These are phyloP conservation scores for Ophiostoma himal-ulmi DNA, from an alignment of 2,329 filamentous ascomycete species.

Conservation along the genomic window DNA sequence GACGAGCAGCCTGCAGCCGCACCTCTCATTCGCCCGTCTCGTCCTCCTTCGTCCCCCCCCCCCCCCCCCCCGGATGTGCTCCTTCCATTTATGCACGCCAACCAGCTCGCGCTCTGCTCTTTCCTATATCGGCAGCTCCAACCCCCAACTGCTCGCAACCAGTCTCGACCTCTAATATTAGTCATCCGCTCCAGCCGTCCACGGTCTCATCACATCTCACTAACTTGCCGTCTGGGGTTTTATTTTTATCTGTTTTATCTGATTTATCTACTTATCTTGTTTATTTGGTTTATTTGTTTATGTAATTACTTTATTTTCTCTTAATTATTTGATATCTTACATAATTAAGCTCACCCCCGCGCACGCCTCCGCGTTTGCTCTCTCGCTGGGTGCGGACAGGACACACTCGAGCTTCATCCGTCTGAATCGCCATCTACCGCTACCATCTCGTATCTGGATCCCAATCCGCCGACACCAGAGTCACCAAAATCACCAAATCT, in stretches of 20 bases:
- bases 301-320: not conserved
- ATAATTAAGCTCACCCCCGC: not conserved
- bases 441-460: not conserved
- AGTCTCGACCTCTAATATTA: not conserved
- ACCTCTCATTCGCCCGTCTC: not conserved
- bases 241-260: not conserved
- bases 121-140: constrained; percentile 5
- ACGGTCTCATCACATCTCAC: not conserved
- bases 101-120: not conserved
- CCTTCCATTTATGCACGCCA: not conserved
- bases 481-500: not conserved
- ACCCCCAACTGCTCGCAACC: not conserved
- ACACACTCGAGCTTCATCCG: not conserved
- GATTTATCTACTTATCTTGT: too few relatives aligned
- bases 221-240: not conserved
- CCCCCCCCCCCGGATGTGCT: not conserved
- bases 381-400: not conserved
- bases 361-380: not conserved
- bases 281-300: too few relatives aligned
- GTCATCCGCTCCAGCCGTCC: not conserved
- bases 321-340: not conserved
- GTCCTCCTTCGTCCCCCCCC: not conserved
- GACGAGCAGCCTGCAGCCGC: not conserved
- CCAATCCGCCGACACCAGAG: not conserved
- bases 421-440: not conserved